These are phyloP conservation scores for Microsporum audouinii DNA, from an alignment of 2,329 filamentous ascomycete species.

Conservation along the genomic window DNA sequence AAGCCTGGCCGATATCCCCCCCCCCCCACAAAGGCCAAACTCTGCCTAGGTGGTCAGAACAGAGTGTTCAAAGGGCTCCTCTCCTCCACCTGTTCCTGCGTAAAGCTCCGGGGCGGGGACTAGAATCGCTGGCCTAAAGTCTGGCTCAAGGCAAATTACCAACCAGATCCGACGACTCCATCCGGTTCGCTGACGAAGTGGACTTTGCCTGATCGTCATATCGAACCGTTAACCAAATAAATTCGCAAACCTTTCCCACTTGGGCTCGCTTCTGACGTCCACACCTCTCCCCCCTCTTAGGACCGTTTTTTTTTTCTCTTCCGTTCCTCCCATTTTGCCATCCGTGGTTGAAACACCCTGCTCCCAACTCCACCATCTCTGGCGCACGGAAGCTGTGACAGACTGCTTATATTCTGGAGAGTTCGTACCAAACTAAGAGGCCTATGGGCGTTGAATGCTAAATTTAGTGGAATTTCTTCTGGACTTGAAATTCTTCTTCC, in stretches of 20 bases:
- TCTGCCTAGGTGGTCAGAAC: background rate
- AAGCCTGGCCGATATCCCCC: background rate
- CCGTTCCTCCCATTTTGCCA: background rate
- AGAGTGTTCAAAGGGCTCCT: background rate
- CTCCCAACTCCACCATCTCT: background rate
- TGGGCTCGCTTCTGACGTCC: background rate
- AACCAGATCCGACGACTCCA: background rate
- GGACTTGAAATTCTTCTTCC: background rate
- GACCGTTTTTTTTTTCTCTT: background rate
- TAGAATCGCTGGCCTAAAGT: background rate
- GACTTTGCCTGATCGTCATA: constrained; percentile 2
- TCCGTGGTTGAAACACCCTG: background rate
- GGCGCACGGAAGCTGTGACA: background rate
- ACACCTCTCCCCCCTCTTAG: background rate
- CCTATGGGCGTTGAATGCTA: background rate
- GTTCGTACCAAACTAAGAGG: background rate
- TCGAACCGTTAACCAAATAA: background rate
- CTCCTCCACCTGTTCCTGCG: constrained; percentile 3
- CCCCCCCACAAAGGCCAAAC: background rate
- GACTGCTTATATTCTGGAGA: background rate
- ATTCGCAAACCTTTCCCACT: background rate
- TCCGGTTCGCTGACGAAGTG: background rate
- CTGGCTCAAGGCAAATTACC: background rate
- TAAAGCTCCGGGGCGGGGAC: background rate
- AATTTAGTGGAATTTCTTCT: background rate